A percentile compares a stretch with the other conserved stretches of the same genome.
These are phyloP conservation scores for Ganoderma boninense DNA, from an alignment of 1,284 basidiomycete genomes.

Conservation along the genomic window DNA sequence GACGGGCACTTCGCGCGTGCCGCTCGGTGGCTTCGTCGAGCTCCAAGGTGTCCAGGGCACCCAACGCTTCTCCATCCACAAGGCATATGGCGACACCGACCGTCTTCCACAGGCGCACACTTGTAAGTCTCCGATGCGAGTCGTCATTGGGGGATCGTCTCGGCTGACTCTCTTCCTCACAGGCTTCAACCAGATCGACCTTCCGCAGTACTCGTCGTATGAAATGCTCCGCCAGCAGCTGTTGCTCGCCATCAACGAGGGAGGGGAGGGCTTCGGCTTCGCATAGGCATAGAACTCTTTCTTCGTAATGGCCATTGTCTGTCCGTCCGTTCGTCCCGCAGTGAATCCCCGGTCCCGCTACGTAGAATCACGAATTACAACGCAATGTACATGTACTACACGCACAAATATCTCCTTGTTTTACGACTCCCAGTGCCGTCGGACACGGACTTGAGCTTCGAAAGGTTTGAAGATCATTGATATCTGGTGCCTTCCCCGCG, in stretches of 20 bases:
- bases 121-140: slow-evolving; percentile 56
- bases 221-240: slow-evolving; percentile 92
- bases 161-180: slow-evolving; percentile 3
- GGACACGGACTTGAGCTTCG: neutral
- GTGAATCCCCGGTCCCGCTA: slow-evolving; percentile 7
- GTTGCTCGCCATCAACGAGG: slow-evolving; percentile 91
- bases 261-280: slow-evolving; percentile 92
- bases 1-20: slow-evolving; percentile 94
- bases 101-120: slow-evolving; percentile 92
- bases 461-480: neutral
- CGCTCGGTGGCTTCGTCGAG: slow-evolving; percentile 92
- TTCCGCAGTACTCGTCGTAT: slow-evolving; percentile 92
- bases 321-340: slow-evolving; percentile 11
- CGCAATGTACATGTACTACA: slow-evolving; percentile 33
- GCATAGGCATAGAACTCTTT: slow-evolving; percentile 53
- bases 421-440: neutral
- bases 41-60: slow-evolving; percentile 95
- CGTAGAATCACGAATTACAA: slow-evolving; percentile 24
- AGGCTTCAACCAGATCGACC: slow-evolving; percentile 90
- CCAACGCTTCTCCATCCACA: slow-evolving; percentile 97
- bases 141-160: neutral
- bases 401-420: slow-evolving; percentile 12
- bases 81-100: slow-evolving; percentile 87
- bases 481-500: neutral
- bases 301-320: too few species aligned